Percentiles rank a stretch among this genome's conserved stretches.
phyloP scores from a whole-genome alignment of 2,329 filamentous ascomycete species.

The Stagonosporopsis chrysanthemi region DNA sequence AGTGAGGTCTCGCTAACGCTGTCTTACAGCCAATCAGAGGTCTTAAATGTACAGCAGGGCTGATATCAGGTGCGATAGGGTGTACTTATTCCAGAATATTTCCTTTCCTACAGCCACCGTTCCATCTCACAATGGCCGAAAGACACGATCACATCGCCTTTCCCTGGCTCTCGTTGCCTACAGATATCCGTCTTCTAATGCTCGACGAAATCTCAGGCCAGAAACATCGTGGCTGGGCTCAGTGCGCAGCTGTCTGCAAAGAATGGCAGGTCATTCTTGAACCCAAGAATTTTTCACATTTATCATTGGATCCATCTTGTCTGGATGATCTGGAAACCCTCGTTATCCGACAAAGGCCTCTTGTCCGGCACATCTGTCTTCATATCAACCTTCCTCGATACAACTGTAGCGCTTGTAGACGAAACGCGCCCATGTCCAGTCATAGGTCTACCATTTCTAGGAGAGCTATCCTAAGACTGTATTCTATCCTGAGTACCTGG shows the following conservation, averaged over 20 bases:
- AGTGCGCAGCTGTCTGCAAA: conserved; percentile 30
- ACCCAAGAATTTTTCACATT: conserved; percentile 29
- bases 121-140: conserved; percentile 3
- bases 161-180: conserved; percentile 27
- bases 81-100: no score
- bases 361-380: conserved; percentile 31
- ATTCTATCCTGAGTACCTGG: conserved; percentile 32
- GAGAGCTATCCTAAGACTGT: conserved; percentile 27
- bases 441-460: conserved; percentile 24
- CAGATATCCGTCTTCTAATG: conserved; percentile 29
- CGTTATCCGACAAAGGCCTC: conserved; percentile 31
- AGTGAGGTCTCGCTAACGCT: no score
- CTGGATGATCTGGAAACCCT: conserved; percentile 26
- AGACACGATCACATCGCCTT: conserved; percentile 22
- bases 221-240: conserved; percentile 29
- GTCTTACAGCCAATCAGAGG: no score
- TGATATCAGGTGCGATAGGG: no score
- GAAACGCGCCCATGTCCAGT: conserved; percentile 18
- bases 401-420: conserved; percentile 25
- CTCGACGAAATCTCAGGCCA: conserved; percentile 27
- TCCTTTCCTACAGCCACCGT: not conserved
- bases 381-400: conserved; percentile 32
- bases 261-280: conserved; percentile 30
- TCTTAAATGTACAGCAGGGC: no score
- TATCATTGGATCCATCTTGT: conserved; percentile 28